Evolutionary conservation across 1,284 basidiomycete genomes (phyloP), one percentile per base, ranked within the genome.

Genomic region (Tilletia walkeri): DNA sequence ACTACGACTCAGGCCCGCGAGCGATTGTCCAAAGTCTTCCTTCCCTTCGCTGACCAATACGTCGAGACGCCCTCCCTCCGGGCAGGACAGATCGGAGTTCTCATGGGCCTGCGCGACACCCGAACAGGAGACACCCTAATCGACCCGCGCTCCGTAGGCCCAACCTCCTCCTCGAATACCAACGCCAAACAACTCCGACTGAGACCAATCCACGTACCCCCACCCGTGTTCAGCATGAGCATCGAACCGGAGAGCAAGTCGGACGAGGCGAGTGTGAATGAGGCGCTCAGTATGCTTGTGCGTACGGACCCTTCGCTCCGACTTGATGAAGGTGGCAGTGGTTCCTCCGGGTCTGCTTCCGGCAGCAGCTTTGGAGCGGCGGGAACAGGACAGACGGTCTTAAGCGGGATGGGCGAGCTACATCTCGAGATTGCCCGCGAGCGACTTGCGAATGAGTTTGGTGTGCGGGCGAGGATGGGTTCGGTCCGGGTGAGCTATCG

Each of bases 341-440:
- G 49, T 6, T 48, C 54, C 12, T 67, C 45, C 45, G 75, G 74
- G 18, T 72, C 75, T 45, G 68, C 24, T 30, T 16, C 24, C 34
- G 36, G 34, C 10, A 36, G 59, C 36, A 39, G 45, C 20, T 63
- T 73, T 18, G 72, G 72, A n/a, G 54, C 65, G 2, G 69, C 66
- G 3, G 75, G 73, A 1, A 92, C 94, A 73, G 92, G 92, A 0
- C 92, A 95, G 78, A 86, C 92, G 48, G 87, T 95, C 48, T 87
- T 93, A 1, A 91, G 93, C 75, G 92, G 92, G 3, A 88, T 94
- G 69, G 92, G 92, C 14, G 89, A 91, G 49, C 86, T 95, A 38
- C 92, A 95, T 81, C 87, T 95, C 6, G 93, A 95, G 82, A 94
- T 95, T 70, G 88, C 93, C 1, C 91, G 92, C 83, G 89, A 89